phyloP scores from a whole-genome alignment of 306 rosid species.

The Rubus idaeus region DNA sequence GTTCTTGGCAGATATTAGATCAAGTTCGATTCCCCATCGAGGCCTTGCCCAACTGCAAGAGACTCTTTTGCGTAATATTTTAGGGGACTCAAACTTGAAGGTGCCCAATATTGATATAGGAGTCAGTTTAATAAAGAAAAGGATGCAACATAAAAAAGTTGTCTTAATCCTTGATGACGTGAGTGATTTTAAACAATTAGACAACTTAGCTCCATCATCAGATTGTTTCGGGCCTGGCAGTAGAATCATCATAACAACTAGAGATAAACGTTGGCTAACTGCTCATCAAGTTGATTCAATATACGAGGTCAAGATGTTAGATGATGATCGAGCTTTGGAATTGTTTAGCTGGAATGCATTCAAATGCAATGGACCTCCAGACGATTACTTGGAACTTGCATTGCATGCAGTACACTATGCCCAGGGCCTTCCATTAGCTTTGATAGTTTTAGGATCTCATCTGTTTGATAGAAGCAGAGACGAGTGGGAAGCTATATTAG shows the following conservation, averaged over 20 bases:
- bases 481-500: constrained; percentile 31
- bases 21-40: neutral
- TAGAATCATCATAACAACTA: neutral
- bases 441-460: neutral
- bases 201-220: too few relatives aligned
- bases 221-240: neutral
- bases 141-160: neutral
- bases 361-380: neutral
- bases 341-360: neutral
- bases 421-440: neutral
- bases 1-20: neutral
- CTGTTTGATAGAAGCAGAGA: neutral
- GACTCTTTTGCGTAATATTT: neutral
- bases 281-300: neutral
- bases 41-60: neutral
- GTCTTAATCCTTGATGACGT: neutral
- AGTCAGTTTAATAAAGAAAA: neutral
- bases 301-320: neutral
- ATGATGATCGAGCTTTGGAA: neutral
- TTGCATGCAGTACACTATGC: neutral
- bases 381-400: neutral
- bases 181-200: neutral
- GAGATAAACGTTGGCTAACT: neutral
- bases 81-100: neutral
- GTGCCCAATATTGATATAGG: neutral